Evolutionary conservation across 306 rosid genomes (phyloP), one percentile per base, ranked within the genome.

Genomic region (Cajanus cajan): DNA sequence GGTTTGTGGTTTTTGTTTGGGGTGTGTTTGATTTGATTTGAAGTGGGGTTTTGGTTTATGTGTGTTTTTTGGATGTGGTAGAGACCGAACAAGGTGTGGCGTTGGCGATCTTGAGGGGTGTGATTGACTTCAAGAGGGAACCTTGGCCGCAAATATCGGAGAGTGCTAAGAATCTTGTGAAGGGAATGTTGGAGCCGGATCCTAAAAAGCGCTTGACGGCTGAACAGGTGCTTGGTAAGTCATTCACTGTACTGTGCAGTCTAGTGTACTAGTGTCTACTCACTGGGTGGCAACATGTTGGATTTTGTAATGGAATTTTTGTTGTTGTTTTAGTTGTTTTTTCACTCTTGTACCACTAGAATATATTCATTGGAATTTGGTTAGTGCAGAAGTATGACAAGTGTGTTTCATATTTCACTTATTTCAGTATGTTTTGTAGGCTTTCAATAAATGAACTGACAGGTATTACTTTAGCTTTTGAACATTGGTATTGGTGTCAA

Each of bases 141-240:
- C 98, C 98, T 21, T 94, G 98, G 98, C 98, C 98, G 82, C 98
- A 90, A 85, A 89, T 94, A 82, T 94, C 98, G 4, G 97, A 92
- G 54, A 82, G 91, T 85, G 97, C 98, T 18, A 94, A 94, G 82
- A 89, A 91, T 80, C 97, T 94, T 43, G 98, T 94, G 19, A 72
- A 85, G 77, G 90, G 85, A 85, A 92, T 94, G 98, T 84, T 94
- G 81, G 90, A 94, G 40, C 96, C 89, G 0, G 96, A 94, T 76
- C 98, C 94, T 8, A 88, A 73, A 78, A 94, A 78, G 81, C 98
- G 98, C 39, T 76, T 92, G 86, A 88, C 94, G 8, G 98, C 98
- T 52, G 90, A 92, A 33, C 94, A 94, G 82, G 98, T 94, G 72
- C 97, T 94, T 83, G 98, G 98, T 94, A 89, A 86, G 96, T 85